Evolutionary conservation across 2,329 filamentous ascomycete genomes (phyloP).

Genomic region (Fusarium cicatricum): DNA sequence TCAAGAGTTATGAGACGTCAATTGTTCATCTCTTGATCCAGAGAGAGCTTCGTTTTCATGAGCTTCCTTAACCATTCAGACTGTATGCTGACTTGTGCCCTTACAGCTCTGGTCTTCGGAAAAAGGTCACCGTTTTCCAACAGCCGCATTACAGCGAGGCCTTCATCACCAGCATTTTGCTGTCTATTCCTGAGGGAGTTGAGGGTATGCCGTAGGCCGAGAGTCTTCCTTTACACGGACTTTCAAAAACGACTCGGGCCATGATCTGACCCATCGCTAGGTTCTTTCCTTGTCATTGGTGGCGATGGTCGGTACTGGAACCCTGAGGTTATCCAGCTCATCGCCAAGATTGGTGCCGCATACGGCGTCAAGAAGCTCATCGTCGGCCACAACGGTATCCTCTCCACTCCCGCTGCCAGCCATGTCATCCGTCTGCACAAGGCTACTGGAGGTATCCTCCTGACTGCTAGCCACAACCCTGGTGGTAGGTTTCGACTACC

Average conservation of each 20-base stretch:
- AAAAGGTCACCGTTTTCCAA: conserved; percentile 99
- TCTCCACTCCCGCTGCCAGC: conserved; percentile 95
- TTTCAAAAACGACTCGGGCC: neutral
- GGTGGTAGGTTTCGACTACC: conserved; percentile 71
- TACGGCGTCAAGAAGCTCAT: conserved; percentile 99
- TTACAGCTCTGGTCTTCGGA: conserved; percentile 90
- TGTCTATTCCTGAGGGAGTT: conserved; percentile 94
- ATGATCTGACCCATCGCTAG: conserved; percentile 46
- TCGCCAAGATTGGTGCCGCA: conserved; percentile 95
- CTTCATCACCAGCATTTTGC: conserved; percentile 91
- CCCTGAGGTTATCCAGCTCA: conserved; percentile 93
- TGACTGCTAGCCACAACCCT: conserved; percentile 98
- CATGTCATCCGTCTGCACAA: conserved; percentile 94
- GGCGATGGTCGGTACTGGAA: conserved; percentile 98
- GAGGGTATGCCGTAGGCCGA: conserved; percentile 63
- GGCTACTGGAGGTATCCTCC: conserved; percentile 93
- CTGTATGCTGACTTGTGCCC: conserved; percentile 15
- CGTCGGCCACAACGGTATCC: conserved; percentile 94
- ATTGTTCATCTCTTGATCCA: neutral
- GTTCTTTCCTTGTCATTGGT: conserved; percentile 90
- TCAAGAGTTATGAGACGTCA: neutral
- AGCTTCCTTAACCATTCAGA: neutral
- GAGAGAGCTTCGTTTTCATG: neutral
- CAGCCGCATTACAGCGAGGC: conserved; percentile 94
- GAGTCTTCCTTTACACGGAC: neutral